A percentile compares a stretch with the other conserved stretches of the same genome.
Conservation (phyloP, 1,139 yeast species). For the Saccharomyces hybrid region DNA sequence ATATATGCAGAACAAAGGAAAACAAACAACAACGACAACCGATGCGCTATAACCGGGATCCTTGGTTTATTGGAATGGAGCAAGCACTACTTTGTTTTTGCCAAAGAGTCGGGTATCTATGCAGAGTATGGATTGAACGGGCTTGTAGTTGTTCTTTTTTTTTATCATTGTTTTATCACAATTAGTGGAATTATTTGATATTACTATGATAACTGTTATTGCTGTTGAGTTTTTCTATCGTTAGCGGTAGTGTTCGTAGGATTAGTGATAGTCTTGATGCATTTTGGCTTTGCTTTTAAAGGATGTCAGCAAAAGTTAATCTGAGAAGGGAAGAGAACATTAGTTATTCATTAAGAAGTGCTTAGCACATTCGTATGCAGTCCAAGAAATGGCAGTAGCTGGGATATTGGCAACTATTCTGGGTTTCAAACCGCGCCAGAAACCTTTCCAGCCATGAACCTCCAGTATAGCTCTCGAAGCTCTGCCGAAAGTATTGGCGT, state of each 20-base stretch:
- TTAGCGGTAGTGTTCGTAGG: too few relatives aligned
- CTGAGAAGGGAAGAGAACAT: background rate
- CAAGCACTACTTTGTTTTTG: background rate
- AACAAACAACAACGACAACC: background rate
- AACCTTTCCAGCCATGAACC: slow-evolving; percentile 63
- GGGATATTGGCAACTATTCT: slow-evolving; percentile 92
- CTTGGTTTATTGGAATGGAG: background rate
- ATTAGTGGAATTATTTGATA: too few relatives aligned
- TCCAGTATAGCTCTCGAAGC: slow-evolving; percentile 66
- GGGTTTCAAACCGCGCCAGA: slow-evolving; percentile 81
- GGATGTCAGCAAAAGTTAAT: background rate
- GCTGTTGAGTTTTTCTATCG: background rate
- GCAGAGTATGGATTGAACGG: background rate
- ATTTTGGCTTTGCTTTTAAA: background rate
- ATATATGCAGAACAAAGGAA: background rate
- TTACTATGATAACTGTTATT: too few relatives aligned
- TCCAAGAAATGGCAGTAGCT: slow-evolving; percentile 96
- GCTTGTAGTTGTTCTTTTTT: too few relatives aligned
- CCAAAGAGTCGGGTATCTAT: background rate
- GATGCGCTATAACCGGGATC: background rate
- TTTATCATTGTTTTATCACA: background rate
- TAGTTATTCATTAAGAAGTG: slow-evolving; percentile 17
- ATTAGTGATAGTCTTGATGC: background rate
- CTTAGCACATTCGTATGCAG: slow-evolving; percentile 96
- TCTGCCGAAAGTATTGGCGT: slow-evolving; percentile 59